Conservation (phyloP, 768 basidiomycete genomes). For the Suillus sp. region DNA sequence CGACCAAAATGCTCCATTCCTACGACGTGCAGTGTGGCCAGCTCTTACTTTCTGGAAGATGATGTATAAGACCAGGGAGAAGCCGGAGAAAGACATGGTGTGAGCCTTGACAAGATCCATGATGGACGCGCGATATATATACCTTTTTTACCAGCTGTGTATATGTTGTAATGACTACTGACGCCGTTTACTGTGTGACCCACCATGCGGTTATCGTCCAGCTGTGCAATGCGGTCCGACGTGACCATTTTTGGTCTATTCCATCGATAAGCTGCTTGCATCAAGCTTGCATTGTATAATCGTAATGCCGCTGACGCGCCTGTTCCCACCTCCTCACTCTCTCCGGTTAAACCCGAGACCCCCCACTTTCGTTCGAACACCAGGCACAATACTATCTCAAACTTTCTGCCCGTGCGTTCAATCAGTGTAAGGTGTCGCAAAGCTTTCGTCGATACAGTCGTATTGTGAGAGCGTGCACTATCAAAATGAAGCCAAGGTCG, state of each 20-base stretch:
- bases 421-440: too few species aligned
- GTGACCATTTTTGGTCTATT: neutral
- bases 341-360: too few species aligned
- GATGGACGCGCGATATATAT: neutral
- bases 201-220: neutral
- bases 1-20: slow-evolving; percentile 15
- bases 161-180: neutral
- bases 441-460: too few species aligned
- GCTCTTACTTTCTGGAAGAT: slow-evolving; percentile 10
- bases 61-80: neutral
- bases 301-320: too few species aligned
- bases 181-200: neutral
- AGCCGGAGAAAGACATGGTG: neutral
- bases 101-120: neutral
- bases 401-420: too few species aligned
- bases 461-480: too few species aligned
- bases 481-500: too few species aligned
- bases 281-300: too few species aligned
- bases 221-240: neutral
- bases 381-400: too few species aligned
- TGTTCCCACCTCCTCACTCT: too few species aligned
- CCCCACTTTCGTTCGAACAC: too few species aligned
- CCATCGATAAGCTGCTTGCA: neutral
- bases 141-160: neutral
- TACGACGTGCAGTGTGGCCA: slow-evolving; percentile 28